Conservation (phyloP, 2,329 filamentous ascomycete species). For the Arthrobotrys pseudoclavata region DNA sequence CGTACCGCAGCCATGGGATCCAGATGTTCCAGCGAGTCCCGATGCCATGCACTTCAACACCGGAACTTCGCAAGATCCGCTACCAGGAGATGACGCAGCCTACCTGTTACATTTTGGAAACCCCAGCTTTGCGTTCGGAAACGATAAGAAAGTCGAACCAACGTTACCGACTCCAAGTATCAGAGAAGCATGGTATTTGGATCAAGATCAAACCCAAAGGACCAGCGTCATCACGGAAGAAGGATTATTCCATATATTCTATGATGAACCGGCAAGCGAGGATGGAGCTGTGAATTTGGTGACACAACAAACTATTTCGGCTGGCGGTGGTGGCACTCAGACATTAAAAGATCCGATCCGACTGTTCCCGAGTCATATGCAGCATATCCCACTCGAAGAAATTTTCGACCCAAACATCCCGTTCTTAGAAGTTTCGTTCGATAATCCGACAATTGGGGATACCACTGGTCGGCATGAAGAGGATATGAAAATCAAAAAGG, state of each 20-base stretch:
- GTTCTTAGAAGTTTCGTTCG: constrained; percentile 46
- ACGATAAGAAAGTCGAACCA: constrained; percentile 38
- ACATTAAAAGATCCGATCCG: constrained; percentile 29
- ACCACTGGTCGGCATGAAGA: not conserved
- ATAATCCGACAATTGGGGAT: constrained; percentile 7
- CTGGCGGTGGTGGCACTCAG: not conserved
- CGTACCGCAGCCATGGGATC: constrained; percentile 40
- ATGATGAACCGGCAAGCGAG: constrained; percentile 42
- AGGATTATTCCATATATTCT: constrained; percentile 59
- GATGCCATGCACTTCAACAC: constrained; percentile 28
- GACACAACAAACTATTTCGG: not conserved
- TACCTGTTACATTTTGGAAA: constrained; percentile 54
- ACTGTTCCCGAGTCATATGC: constrained; percentile 55
- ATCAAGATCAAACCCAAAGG: constrained; percentile 55
- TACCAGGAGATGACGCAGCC: constrained; percentile 47
- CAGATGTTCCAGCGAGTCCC: constrained; percentile 30
- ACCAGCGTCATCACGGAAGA: constrained; percentile 56
- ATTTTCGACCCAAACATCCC: constrained; percentile 45
- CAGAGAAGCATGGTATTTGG: constrained; percentile 56
- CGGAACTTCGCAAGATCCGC: constrained; percentile 26
- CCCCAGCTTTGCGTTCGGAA: constrained; percentile 15
- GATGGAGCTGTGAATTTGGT: constrained; percentile 8
- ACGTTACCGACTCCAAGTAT: constrained; percentile 44
- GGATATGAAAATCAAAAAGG: constrained; percentile 15
- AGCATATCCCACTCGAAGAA: constrained; percentile 52